Conservation (phyloP, 768 basidiomycete species). For the Termitomyces sp. region DNA sequence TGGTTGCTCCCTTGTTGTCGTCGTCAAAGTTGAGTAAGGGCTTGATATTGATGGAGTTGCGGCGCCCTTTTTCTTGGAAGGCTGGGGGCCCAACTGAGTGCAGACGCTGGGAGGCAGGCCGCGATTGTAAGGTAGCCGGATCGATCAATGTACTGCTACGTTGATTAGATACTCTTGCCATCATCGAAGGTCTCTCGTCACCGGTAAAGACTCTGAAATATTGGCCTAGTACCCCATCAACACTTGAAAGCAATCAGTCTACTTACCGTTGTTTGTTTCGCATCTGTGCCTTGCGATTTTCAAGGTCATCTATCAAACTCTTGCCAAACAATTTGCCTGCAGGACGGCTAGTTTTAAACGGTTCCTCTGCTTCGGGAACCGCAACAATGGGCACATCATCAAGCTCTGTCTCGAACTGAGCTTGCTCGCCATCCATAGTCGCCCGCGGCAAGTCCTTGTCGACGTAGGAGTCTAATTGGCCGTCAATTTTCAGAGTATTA, state of each 20-base stretch:
- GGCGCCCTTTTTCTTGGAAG: slow-evolving; percentile 32
- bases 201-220: slow-evolving; percentile 75
- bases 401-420: slow-evolving; percentile 42
- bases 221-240: not conserved
- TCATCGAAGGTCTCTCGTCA: slow-evolving; percentile 90
- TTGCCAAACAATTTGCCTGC: slow-evolving; percentile 85
- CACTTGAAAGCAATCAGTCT: not conserved
- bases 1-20: slow-evolving; percentile 34
- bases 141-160: slow-evolving; percentile 74
- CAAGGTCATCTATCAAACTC: slow-evolving; percentile 89
- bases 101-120: slow-evolving; percentile 44
- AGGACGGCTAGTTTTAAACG: slow-evolving; percentile 44
- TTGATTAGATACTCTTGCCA: slow-evolving; percentile 61
- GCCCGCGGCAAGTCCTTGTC: slow-evolving; percentile 67
- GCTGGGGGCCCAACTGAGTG: slow-evolving; percentile 41
- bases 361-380: slow-evolving; percentile 23
- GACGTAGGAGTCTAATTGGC: slow-evolving; percentile 59
- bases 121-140: slow-evolving; percentile 51
- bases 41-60: slow-evolving; percentile 51
- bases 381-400: slow-evolving; percentile 29
- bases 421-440: slow-evolving; percentile 75
- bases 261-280: slow-evolving; percentile 78
- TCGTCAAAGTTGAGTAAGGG: slow-evolving; percentile 69
- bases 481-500: slow-evolving; percentile 71
- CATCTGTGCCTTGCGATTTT: slow-evolving; percentile 79